These are phyloP conservation scores for Tagetes patula DNA, from an alignment of 129 eudicot genomes.

Conservation along the genomic window DNA sequence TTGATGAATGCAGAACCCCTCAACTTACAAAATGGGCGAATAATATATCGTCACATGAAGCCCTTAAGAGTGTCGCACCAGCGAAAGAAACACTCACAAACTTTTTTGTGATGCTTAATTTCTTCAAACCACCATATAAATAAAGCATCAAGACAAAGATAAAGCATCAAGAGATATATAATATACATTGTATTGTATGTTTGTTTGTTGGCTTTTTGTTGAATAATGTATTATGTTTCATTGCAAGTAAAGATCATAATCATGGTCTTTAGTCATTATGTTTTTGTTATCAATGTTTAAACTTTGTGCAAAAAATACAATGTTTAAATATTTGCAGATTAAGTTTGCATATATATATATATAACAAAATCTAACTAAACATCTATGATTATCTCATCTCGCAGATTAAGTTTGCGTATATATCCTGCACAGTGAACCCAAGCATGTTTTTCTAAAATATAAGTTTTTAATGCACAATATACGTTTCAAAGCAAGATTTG, in stretches of 20 bases:
- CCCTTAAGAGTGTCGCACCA: slow-evolving; percentile 24
- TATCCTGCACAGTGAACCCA: too few relatives aligned
- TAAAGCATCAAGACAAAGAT: not conserved
- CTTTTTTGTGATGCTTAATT: not conserved
- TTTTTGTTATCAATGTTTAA: not conserved
- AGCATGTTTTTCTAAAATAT: too few relatives aligned
- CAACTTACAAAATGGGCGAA: slow-evolving; percentile 18
- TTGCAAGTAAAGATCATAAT: not conserved
- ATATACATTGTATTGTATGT: not conserved
- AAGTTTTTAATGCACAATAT: too few relatives aligned
- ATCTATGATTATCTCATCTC: too few relatives aligned
- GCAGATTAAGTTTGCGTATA: too few relatives aligned
- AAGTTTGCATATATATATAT: too few relatives aligned
- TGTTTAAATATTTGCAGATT: not conserved
- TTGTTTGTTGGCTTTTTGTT: not conserved
- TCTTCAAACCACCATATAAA: slow-evolving; percentile 4
- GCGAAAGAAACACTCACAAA: not conserved
- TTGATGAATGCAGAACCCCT: slow-evolving; percentile 30
- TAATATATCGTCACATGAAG: slow-evolving; percentile 23
- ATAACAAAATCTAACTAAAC: too few relatives aligned
- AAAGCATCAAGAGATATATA: not conserved
- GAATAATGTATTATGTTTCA: slow-evolving; percentile 1
- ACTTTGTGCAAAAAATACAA: not conserved
- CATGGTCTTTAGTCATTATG: not conserved
- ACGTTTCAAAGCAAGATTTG: too few relatives aligned